phyloP scores from a whole-genome alignment of 768 basidiomycete genomes.

The Lyophyllum atratum region DNA sequence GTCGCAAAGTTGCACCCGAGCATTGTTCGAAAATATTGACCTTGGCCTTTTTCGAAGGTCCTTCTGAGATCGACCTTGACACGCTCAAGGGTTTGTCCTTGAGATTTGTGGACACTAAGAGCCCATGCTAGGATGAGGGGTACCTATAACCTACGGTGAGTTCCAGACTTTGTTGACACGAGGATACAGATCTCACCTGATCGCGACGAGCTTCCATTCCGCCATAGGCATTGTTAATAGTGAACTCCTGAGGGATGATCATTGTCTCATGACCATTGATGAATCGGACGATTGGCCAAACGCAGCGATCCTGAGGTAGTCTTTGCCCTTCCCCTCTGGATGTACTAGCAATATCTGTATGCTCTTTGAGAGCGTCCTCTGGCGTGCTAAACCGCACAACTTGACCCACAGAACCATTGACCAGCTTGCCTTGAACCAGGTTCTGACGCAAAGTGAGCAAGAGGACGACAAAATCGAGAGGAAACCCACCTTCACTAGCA shows the following conservation, averaged over 20 bases:
- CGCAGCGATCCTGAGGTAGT: slow-evolving; percentile 13
- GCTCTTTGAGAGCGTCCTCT: slow-evolving; percentile 39
- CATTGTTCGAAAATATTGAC: slow-evolving; percentile 30
- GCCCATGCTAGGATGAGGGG: slow-evolving; percentile 89
- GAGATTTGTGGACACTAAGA: slow-evolving; percentile 85
- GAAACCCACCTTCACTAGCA: slow-evolving; percentile 66
- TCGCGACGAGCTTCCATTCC: slow-evolving; percentile 57
- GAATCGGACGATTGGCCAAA: slow-evolving; percentile 67
- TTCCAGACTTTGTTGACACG: not conserved
- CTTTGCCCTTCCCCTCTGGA: slow-evolving; percentile 28
- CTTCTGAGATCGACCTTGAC: slow-evolving; percentile 77
- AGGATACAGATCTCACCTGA: slow-evolving; percentile 43
- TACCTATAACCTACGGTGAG: slow-evolving; percentile 38
- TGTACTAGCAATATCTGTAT: slow-evolving; percentile 38
- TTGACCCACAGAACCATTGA: slow-evolving; percentile 71
- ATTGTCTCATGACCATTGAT: slow-evolving; percentile 46
- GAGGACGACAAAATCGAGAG: not conserved
- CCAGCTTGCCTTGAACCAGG: slow-evolving; percentile 63
- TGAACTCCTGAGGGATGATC: slow-evolving; percentile 60
- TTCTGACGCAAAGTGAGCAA: slow-evolving; percentile 45
- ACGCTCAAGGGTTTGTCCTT: slow-evolving; percentile 85
- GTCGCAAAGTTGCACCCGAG: not conserved
- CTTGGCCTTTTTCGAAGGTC: slow-evolving; percentile 84
- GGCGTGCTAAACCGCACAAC: slow-evolving; percentile 48
- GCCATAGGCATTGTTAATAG: slow-evolving; percentile 61